Evolutionary conservation across 352 stramenopile genomes (phyloP).

Genomic region (Globisporangium nunn): DNA sequence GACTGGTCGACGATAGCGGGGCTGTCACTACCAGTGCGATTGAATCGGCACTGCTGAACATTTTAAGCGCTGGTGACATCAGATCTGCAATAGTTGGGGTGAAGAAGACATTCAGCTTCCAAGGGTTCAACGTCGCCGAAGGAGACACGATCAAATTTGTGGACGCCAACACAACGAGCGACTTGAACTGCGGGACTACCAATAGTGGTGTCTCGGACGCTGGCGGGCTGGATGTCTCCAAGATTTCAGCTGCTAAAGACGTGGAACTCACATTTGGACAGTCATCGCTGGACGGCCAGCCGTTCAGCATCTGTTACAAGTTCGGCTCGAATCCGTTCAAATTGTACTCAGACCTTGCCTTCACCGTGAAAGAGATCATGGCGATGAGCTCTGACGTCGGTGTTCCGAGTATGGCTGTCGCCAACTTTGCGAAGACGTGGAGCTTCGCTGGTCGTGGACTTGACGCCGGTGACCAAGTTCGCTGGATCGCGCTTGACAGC

Average conservation of each 20-base stretch:
- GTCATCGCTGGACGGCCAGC: conserved; percentile 23
- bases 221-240: conserved; percentile 28
- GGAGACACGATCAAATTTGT: conserved; percentile 61
- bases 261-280: conserved; percentile 34
- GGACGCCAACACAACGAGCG: conserved; percentile 41
- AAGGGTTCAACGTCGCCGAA: conserved; percentile 27
- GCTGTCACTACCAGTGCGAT: conserved; percentile 29
- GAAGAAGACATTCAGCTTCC: conserved; percentile 38
- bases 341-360: conserved; percentile 33
- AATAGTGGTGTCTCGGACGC: conserved; percentile 37
- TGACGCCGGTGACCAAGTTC: conserved; percentile 30
- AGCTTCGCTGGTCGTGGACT: conserved; percentile 37
- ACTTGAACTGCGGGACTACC: conserved; percentile 39
- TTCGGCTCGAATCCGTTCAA: conserved; percentile 67
- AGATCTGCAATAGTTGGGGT: conserved; percentile 45
- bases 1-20: conserved; percentile 33
- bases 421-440: conserved; percentile 47
- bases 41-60: conserved; percentile 25
- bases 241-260: conserved; percentile 15
- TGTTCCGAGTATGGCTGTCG: conserved; percentile 31
- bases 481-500: conserved; percentile 39
- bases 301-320: conserved; percentile 64
- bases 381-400: conserved; percentile 25
- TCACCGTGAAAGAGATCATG: conserved; percentile 48
- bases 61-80: conserved; percentile 31